Evolutionary conservation across 305 asterid species (phyloP), one percentile per base, ranked within the genome.

Genomic region (Nicotiana rustica): DNA sequence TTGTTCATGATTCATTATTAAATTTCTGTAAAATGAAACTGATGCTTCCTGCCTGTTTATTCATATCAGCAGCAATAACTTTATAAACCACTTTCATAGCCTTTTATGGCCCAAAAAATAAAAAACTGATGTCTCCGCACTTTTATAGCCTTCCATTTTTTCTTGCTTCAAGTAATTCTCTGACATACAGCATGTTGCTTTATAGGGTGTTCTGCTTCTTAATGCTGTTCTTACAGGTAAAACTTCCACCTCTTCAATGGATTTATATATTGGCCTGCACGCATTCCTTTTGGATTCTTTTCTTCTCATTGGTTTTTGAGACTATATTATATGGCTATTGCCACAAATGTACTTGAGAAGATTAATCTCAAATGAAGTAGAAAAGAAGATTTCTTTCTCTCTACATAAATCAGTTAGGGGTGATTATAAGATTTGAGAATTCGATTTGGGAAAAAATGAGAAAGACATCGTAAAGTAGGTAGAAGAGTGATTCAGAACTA

Each of bases 141-240:
- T 55, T 52, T 29, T 76, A 55, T 55, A 52, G 29, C 14, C 29
- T 52, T 55, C 31, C 17, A 15, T 76, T 52, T 35, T 73, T 52
- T 75, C 67, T 14, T 80, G 18, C 61, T 66, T 64, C 31, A 55
- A 29, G 66, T 80, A 80, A 80, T 80, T 25, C 18, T 60, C 70
- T 85, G 73, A 75, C 73, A 44, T 68, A 70, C 25, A 44, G 62
- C 67, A 14, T 64, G 8, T 83, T 15, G 81, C 71, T 86, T 61
- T 75, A 13, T 66, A 86, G 89, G 91, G 91, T 12, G 86, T 88
- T 85, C 79, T 88, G 44, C 83, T 88, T 82, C 91, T 88, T 57
- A 88, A 86, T 82, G 88, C 91, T 79, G 91, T 88, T 71, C 83
- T 88, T 73, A 88, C 91, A 21, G 90, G 89, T 88, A 84, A 38